These are phyloP conservation scores for Botrytis squamosa DNA, from an alignment of 2,329 filamentous ascomycete species.

Conservation along the genomic window DNA sequence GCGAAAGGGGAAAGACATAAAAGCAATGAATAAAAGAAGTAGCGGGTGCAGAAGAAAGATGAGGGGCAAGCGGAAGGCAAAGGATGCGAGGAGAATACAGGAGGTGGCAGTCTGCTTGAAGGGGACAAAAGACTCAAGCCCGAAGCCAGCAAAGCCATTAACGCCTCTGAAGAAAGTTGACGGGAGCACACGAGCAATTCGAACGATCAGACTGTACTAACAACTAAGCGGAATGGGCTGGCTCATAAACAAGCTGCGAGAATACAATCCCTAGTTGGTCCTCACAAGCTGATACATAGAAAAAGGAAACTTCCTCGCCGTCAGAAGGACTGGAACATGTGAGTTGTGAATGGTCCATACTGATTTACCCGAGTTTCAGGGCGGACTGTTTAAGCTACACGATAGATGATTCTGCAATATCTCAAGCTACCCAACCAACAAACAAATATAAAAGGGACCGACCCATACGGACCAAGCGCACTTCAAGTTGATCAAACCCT, in stretches of 20 bases:
- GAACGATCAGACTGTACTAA: background rate
- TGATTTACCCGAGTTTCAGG: background rate
- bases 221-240: background rate
- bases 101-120: background rate
- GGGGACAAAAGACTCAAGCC: background rate
- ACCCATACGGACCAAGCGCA: background rate
- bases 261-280: background rate
- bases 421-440: background rate
- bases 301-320: too few relatives aligned
- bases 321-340: background rate
- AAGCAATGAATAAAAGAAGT: background rate
- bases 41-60: too few relatives aligned
- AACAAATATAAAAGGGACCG: background rate
- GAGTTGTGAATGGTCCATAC: too few relatives aligned
- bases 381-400: background rate
- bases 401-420: background rate
- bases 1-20: background rate
- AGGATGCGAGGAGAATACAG: background rate
- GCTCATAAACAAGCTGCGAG: background rate
- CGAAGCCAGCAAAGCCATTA: background rate
- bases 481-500: background rate
- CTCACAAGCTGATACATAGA: background rate
- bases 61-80: background rate
- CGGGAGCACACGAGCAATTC: background rate
- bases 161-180: background rate